These are phyloP conservation scores for Aspergillus saccharolyticus DNA, from an alignment of 495 filamentous ascomycete species.

Conservation along the genomic window DNA sequence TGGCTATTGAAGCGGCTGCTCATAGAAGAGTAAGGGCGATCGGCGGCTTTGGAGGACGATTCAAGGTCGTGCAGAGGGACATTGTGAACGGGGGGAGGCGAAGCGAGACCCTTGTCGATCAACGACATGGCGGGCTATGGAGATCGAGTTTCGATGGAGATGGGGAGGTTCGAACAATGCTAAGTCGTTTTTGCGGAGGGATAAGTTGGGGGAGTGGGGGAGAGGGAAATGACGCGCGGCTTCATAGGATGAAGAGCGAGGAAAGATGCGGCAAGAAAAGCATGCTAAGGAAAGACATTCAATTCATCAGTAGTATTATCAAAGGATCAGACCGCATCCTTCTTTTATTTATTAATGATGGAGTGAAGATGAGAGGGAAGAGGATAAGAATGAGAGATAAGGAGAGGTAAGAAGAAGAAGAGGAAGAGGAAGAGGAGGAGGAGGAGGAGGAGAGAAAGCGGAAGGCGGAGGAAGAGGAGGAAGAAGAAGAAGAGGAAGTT, in stretches of 20 bases:
- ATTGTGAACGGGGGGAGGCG: constrained; percentile 24
- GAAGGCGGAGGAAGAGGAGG: not conserved
- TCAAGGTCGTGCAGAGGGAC: constrained; percentile 34
- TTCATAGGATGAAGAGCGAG: not conserved
- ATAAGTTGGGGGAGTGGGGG: not conserved
- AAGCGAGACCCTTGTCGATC: constrained; percentile 10
- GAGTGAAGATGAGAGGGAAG: not conserved
- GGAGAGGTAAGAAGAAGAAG: not conserved
- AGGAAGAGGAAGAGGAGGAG: not conserved
- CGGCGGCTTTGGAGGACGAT: constrained; percentile 11
- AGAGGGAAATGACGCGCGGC: not conserved
- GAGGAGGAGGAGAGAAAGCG: not conserved
- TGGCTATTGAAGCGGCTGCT: constrained; percentile 19
- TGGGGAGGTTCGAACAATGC: not conserved
- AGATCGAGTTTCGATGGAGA: not conserved
- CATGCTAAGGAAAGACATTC: not conserved
- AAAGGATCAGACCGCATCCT: too few relatives aligned
- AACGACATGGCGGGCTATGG: constrained; percentile 11
- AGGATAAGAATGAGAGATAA: not conserved
- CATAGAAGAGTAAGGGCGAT: constrained; percentile 21
- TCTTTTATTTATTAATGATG: too few relatives aligned
- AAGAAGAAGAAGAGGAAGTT: not conserved
- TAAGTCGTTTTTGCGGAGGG: not conserved
- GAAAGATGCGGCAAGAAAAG: not conserved
- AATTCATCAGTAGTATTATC: not conserved